Evolutionary conservation across 208 protist species (phyloP), one percentile per base, ranked within the genome.

Genomic region (Trichomonas gallinae): DNA sequence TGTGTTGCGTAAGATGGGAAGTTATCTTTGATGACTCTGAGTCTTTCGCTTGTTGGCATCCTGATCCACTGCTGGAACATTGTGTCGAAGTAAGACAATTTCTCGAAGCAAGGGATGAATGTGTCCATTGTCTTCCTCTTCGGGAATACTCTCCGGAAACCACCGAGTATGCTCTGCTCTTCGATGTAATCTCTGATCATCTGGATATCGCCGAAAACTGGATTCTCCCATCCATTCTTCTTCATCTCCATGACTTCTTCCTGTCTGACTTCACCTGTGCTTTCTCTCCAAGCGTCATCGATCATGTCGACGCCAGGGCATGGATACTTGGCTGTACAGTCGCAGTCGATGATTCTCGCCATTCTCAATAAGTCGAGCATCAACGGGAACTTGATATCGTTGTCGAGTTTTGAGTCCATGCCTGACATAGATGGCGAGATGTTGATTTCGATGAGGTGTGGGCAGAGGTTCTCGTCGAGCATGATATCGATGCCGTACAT

Each of bases 401-500:
- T 48, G 46, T 93, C 87, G 17, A 93, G 44, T 15, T 34, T 34
- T 8, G 87, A 93, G 31, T 93, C 87, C 44, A 51, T 51, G 3
- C 87, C 87, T 38, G 40, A 49, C 49, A 97, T 88, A 42, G 97
- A 97, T 31, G 97, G 97, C 46, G 85, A 89, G 48, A 96, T 97
- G 97, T 99, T 99, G 45, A 99, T 98, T 97, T 99, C 98, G 97
- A 99, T 98, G 44, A 99, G 97, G 98, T 98, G 99, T 96, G 98
- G 98, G 96, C 98, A 98, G 96, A 99, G 97, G 45, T 98, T 98
- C 93, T 97, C 87, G 97, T 99, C 98, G 45, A 99, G 97, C 1
- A 99, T 97, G 40, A 99, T 98, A 97, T 99, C 99, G 97, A 99
- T 99, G 31, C 99, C 99, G 45, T 99, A 98, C n/a, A 99, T 97